Percentiles rank a stretch among this genome's conserved stretches.
phyloP scores from a whole-genome alignment of 2,329 filamentous ascomycete species.

The Aureobasidium melanogenum region DNA sequence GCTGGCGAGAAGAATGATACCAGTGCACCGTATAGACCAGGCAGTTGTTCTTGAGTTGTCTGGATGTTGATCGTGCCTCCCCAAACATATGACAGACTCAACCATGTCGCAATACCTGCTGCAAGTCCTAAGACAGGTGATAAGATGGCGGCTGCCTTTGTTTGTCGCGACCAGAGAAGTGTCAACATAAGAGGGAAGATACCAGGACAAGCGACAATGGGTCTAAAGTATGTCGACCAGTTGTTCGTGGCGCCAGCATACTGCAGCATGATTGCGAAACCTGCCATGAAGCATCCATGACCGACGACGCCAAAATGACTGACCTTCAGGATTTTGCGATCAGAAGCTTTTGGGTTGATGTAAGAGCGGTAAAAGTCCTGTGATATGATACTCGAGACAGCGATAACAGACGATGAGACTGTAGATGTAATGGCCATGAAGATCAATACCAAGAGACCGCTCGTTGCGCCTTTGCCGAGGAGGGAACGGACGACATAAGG shows the following conservation, averaged over 20 bases:
- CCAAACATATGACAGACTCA: conserved; percentile 31
- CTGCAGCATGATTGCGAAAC: conserved; percentile 38
- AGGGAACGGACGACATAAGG: conserved; percentile 38
- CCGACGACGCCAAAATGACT: conserved; percentile 41
- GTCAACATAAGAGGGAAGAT: conserved; percentile 39
- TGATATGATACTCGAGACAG: conserved; percentile 42
- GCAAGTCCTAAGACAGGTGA: conserved; percentile 38
- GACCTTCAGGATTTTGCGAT: conserved; percentile 33
- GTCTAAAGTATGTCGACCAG: conserved; percentile 36
- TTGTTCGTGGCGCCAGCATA: conserved; percentile 43
- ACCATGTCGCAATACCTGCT: conserved; percentile 37
- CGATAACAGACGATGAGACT: conserved; percentile 43
- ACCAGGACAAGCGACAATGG: conserved; percentile 34
- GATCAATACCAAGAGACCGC: conserved; percentile 38
- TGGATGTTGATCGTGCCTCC: conserved; percentile 34
- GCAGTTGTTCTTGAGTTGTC: conserved; percentile 33
- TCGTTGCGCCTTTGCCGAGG: conserved; percentile 34
- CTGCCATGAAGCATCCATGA: conserved; percentile 41
- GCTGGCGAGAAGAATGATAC: conserved; percentile 39
- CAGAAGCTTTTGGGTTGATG: conserved; percentile 37
- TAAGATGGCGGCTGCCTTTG: conserved; percentile 35
- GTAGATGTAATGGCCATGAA: conserved; percentile 47
- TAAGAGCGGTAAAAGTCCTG: conserved; percentile 45
- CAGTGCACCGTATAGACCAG: conserved; percentile 37
- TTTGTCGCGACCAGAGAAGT: conserved; percentile 39